Base-by-base conservation (phyloP, 2,329 filamentous ascomycete genomes). In the Pseudocercospora fuligena region DNA sequence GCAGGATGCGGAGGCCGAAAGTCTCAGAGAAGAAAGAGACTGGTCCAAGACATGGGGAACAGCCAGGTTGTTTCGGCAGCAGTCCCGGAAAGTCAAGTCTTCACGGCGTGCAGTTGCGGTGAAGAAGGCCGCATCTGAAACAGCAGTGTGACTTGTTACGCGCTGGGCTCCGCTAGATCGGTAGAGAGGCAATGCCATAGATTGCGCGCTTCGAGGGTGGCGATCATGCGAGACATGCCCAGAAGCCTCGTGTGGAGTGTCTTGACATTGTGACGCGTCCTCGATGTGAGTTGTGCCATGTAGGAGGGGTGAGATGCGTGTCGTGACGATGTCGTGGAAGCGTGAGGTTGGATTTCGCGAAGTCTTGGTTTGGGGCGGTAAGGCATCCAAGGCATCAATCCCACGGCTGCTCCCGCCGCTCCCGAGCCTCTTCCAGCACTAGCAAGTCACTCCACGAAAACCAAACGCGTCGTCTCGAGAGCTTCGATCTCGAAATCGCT, bases 41-140 rank as follows among this genome's bases (percentile, higher is more conserved):
- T 56, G 29, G 62, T 21, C 57, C 56, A 49, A 16, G 43, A n/a
- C n/a, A 23, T 14, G 27, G 27, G 25, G 7, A 11, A n/a, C 11
- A 54, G 8, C 21, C 49, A 54, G 49, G 23, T 23, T 54, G 21
- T 12, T 29, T 54, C 49, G 49, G 23, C 23, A 29, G 25, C 19
- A 29, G 27, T 19, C 21, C 51, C 51, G 51, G 1, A 31, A 16
- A 57, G 33, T 54, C 61, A 62, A 23, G 29, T 40, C 40, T 56
- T 62, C 49, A 27, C 49, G 59, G 21, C 64, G 64, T 62, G 51
- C 29, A 40, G 40, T 40, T 62, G 53, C 53, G 56, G 64, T 58
- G 19, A 58, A 31, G 59, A 57, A 43, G 33, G 16, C 19, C 53
- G 31, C 33, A 65, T 27, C 21, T 65, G 59, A 61, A 67, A 64